phyloP scores from a whole-genome alignment of 2,329 filamentous ascomycete genomes.

The Neopestalotiopsis clavispora region DNA sequence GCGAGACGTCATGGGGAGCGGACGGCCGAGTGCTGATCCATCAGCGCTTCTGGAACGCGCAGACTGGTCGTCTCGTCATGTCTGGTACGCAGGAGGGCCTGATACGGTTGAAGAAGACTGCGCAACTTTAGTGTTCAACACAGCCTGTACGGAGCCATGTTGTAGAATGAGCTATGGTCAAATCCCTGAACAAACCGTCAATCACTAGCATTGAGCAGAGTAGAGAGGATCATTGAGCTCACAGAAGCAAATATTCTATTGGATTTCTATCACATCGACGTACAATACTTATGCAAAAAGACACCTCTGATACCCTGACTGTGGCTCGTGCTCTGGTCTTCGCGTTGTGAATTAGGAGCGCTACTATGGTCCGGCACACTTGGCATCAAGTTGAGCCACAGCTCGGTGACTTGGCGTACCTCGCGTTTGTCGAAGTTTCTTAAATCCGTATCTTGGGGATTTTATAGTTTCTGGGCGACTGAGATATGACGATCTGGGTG shows the following conservation, averaged over 20 bases:
- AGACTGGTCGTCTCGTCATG: conserved; percentile 17
- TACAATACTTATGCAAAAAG: too few relatives aligned
- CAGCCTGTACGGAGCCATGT: too few relatives aligned
- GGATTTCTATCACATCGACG: too few relatives aligned
- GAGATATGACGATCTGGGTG: neutral
- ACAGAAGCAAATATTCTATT: too few relatives aligned
- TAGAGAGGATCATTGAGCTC: too few relatives aligned
- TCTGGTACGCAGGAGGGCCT: conserved; percentile 20
- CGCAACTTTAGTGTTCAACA: neutral
- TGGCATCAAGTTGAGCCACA: neutral
- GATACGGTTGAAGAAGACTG: conserved; percentile 13
- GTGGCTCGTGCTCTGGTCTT: neutral
- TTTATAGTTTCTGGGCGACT: neutral
- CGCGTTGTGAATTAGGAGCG: neutral
- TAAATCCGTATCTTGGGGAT: neutral
- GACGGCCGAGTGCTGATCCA: conserved; percentile 20
- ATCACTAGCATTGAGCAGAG: too few relatives aligned
- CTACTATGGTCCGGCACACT: neutral
- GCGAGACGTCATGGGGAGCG: conserved; percentile 22
- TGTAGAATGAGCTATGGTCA: too few relatives aligned
- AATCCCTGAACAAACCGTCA: too few relatives aligned
- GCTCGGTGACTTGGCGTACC: neutral
- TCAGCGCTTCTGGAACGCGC: conserved; percentile 13
- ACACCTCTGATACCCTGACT: too few relatives aligned
- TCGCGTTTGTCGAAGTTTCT: neutral